Evolutionary conservation across 306 rosid species (phyloP).

Genomic region (Betula pendula): DNA sequence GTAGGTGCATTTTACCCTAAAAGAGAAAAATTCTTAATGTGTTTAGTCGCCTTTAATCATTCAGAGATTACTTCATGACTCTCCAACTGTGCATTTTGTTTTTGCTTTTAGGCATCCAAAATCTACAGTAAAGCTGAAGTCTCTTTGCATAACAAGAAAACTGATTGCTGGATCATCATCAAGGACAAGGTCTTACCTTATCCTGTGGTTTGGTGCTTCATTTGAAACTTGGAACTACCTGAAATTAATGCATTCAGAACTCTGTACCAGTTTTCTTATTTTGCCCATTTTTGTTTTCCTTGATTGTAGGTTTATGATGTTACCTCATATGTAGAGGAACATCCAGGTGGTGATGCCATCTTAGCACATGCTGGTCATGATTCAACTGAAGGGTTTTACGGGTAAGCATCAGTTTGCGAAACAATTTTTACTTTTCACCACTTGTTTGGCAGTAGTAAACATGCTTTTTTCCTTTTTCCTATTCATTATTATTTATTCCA

Average conservation of each 20-base stretch:
- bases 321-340: conserved; percentile 91
- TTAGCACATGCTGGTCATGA: conserved; percentile 87
- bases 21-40: not conserved
- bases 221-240: not conserved
- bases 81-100: conserved; percentile 14
- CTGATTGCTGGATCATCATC: conserved; percentile 96
- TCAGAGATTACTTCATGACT: conserved; percentile 1
- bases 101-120: conserved; percentile 53
- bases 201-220: not conserved
- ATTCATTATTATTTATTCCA: not conserved
- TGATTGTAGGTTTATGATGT: conserved; percentile 75
- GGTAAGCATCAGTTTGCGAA: conserved; percentile 40
- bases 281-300: conserved; percentile 11
- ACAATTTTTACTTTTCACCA: conserved; percentile 9
- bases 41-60: not conserved
- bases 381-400: conserved; percentile 81
- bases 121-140: conserved; percentile 62
- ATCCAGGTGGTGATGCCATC: conserved; percentile 99
- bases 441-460: conserved; percentile 9
- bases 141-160: conserved; percentile 67
- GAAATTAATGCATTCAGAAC: conserved; percentile 1
- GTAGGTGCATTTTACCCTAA: not conserved
- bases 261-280: not conserved
- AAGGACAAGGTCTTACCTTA: conserved; percentile 34
- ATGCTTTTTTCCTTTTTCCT: conserved; percentile 10